A percentile compares a stretch with the other conserved stretches of the same genome.
phyloP scores from a whole-genome alignment of 345 rosid genomes.

The Salix dunnii region DNA sequence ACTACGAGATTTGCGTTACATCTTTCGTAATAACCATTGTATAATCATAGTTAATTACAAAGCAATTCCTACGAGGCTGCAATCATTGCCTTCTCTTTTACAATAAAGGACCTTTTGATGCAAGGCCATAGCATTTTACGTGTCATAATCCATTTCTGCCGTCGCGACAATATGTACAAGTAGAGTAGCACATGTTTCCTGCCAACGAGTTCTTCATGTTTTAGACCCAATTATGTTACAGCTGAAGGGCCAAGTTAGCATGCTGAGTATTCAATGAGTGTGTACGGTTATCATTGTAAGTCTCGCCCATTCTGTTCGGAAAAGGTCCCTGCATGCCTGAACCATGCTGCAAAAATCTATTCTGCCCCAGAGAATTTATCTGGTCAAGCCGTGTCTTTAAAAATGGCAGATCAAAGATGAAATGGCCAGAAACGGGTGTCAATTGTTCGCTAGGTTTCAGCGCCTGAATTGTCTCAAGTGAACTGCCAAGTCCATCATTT shows the following conservation, averaged over 20 bases:
- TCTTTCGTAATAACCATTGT: background rate
- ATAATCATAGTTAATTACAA: background rate
- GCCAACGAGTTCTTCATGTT: background rate
- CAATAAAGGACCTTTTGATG: background rate
- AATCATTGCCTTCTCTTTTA: background rate
- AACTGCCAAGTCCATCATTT: constrained; percentile 1
- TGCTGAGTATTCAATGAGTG: constrained; percentile 23
- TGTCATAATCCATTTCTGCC: too few species aligned
- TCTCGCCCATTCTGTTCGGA: constrained; percentile 8
- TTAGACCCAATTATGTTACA: background rate
- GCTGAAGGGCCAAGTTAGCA: constrained; percentile 26
- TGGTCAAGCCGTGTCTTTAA: constrained; percentile 34
- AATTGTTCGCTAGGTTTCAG: constrained; percentile 11
- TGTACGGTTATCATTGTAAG: constrained; percentile 13
- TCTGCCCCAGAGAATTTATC: constrained; percentile 19
- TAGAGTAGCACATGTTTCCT: too few species aligned
- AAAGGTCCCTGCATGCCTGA: constrained; percentile 2
- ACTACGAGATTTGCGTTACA: background rate
- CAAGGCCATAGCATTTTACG: too few species aligned
- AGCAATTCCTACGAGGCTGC: background rate
- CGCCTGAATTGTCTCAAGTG: constrained; percentile 1
- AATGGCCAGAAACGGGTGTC: constrained; percentile 13
- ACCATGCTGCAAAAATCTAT: constrained; percentile 6
- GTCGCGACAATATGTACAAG: background rate
- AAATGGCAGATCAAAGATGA: constrained; percentile 40